Evolutionary conservation across 768 basidiomycete species (phyloP), one percentile per base, ranked within the genome.

Genomic region (Boletus vinaceobasis): DNA sequence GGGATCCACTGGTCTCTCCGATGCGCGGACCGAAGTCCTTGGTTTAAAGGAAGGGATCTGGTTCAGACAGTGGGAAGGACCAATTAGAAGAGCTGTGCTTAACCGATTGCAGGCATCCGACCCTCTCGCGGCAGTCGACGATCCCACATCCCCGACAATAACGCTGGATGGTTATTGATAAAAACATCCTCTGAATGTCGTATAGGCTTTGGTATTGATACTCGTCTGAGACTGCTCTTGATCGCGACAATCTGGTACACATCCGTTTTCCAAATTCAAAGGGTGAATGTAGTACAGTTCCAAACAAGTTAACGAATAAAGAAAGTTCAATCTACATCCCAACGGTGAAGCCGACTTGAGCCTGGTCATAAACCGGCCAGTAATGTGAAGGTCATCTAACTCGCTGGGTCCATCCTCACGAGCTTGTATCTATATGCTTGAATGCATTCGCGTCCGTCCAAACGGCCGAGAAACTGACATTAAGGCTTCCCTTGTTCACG

Each of bases 21-120:
- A 33, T 50, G n/a, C 57, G 62, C 52, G 2, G 11, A 74, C 73
- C 57, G 71, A 73, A 62, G 59, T 82, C 9, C 63, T 83, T 2
- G 91, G 90, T 6, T 63, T 82, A 52, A 77, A 77, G 56, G 92
- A 93, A 69, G 86, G 84, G 8, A 81, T 86, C 57, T 94, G 90
- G 90, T 87, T 91, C 67, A 79, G 77, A 66, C 75, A 74, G 50
- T 93, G 91, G 89, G 87, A 92, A 63, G 75, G 74, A 26, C 75
- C 82, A 1, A 89, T 94, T 50, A 74, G 74, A 40, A 76, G 80
- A 23, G 83, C 82, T 0, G 88, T 91, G 2, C 57, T 73, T 5
- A 69, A 66, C 49, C 72, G 75, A 19, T 73, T 79, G 59, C 75
- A 74, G 36, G 55, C 52, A 7, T 43, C 54, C 35, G 54, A 63